Percentiles rank a stretch among this genome's conserved stretches.
These are phyloP conservation scores for Phytophthora citrophthora DNA, from an alignment of 352 stramenopile genomes.

Conservation along the genomic window DNA sequence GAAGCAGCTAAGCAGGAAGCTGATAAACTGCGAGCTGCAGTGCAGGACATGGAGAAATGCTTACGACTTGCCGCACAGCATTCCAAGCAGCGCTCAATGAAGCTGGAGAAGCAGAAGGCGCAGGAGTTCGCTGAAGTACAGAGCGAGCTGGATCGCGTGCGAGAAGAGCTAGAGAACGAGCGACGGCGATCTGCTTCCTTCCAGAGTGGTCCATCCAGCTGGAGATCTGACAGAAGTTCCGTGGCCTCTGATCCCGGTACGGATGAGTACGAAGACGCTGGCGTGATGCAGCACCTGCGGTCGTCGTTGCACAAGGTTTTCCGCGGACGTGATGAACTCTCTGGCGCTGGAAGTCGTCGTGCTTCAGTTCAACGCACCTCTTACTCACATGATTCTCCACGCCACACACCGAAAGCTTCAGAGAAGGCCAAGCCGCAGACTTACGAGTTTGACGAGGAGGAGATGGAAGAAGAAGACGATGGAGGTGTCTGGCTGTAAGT, in stretches of 20 bases:
- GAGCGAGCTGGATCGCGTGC: slow-evolving; percentile 56
- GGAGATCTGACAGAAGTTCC: slow-evolving; percentile 29
- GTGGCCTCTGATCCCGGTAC: slow-evolving; percentile 37
- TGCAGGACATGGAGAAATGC: slow-evolving; percentile 68
- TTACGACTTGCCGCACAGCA: slow-evolving; percentile 54
- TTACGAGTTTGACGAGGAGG: slow-evolving; percentile 44
- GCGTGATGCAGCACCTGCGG: slow-evolving; percentile 42
- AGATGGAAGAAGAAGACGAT: slow-evolving; percentile 41
- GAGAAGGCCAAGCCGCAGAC: slow-evolving; percentile 28
- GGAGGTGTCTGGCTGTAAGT: slow-evolving; percentile 65
- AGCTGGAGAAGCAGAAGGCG: slow-evolving; percentile 63
- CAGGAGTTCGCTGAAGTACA: slow-evolving; percentile 57
- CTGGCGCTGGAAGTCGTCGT: not conserved
- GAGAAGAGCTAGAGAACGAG: slow-evolving; percentile 59
- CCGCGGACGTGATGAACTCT: slow-evolving; percentile 12
- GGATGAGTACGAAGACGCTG: slow-evolving; percentile 41
- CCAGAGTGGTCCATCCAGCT: slow-evolving; percentile 30
- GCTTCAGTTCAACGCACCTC: slow-evolving; percentile 31
- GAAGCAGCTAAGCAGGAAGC: slow-evolving; percentile 63
- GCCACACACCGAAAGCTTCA: slow-evolving; percentile 25
- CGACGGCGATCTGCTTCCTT: slow-evolving; percentile 43
- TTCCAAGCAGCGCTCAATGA: slow-evolving; percentile 62
- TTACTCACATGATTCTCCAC: slow-evolving; percentile 35
- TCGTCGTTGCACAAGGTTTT: slow-evolving; percentile 48
- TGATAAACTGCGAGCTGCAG: slow-evolving; percentile 56